Evolutionary conservation across 2,329 filamentous ascomycete species (phyloP), one percentile per base, ranked within the genome.

Genomic region (Blastomyces silverae): DNA sequence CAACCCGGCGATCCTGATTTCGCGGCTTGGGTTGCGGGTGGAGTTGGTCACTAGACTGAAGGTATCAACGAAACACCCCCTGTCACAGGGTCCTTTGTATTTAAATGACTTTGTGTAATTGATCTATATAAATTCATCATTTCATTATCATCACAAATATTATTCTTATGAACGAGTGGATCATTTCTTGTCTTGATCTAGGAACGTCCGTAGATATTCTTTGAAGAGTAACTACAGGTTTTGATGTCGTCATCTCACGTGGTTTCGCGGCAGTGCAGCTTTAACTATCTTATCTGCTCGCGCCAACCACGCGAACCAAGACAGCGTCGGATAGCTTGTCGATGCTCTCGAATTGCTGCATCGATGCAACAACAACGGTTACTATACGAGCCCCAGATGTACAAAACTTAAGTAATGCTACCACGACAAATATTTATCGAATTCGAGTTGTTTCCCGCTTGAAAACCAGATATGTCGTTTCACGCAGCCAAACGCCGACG

Each of bases 1-100:
- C n/a, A 80, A 63, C 85, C 84, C 3, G 86, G 83, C 5, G 86
- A 90, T 72, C 87, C 87, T 1, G 85, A 86, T 50, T 89, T 88
- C 74, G 81, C 81, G 66, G 83, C 87, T 68, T 92, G 89, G 85
- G 80, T 83, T 62, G 85, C 83, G 56, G 85, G 89, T 10, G 89
- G 87, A 0, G 80, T 91, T 48, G 89, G 79, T 13, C 79, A 80
- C 76, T 82, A 71, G 75, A 34, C 64, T 61, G n/a, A 42, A 42
- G 20, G 13, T 22, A n/a, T 52, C 10, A 53, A 31, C 20, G 53
- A 37, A 34, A 39, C n/a, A 15, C 20, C 34, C 25, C 10, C n/a
- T n/a, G n/a, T n/a, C n/a, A n/a, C n/a, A 8, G 3, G 4, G 8
- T 44, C 4, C 34, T 58, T 58, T 44, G 56, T 28, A 58, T 25